phyloP scores from a whole-genome alignment of 371 early-diverging fungal genomes.

The Parasitella parasitica region DNA sequence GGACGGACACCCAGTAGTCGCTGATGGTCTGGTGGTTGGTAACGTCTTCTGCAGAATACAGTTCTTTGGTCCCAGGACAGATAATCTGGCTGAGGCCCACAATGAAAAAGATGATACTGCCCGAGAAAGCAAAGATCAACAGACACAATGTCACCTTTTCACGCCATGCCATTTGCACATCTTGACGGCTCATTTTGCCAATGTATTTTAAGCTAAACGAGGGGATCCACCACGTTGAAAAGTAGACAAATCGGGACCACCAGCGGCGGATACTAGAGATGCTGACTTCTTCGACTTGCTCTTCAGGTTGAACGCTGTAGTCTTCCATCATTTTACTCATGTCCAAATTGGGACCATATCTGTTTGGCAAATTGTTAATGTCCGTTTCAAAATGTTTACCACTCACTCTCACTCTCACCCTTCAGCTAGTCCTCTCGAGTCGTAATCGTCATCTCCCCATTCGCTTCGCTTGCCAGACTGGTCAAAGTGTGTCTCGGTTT shows the following conservation, averaged over 20 bases:
- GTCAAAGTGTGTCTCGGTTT: slow-evolving; percentile 21
- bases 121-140: slow-evolving; percentile 61
- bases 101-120: slow-evolving; percentile 55
- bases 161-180: slow-evolving; percentile 92
- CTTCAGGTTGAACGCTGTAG: slow-evolving; percentile 29
- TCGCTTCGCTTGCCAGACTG: slow-evolving; percentile 30
- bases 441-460: slow-evolving; percentile 29
- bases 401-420: slow-evolving; percentile 13
- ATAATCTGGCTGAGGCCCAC: slow-evolving; percentile 55
- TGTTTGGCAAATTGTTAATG: background rate
- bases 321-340: slow-evolving; percentile 51
- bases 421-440: slow-evolving; percentile 29
- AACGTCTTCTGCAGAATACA: slow-evolving; percentile 51
- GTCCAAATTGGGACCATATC: slow-evolving; percentile 43
- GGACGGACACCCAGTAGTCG: slow-evolving; percentile 58
- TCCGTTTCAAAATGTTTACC: background rate
- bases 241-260: slow-evolving; percentile 73
- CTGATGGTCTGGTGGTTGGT: slow-evolving; percentile 45
- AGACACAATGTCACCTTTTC: slow-evolving; percentile 86
- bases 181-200: slow-evolving; percentile 82
- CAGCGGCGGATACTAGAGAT: slow-evolving; percentile 59
- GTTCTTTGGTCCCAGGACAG: slow-evolving; percentile 54
- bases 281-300: slow-evolving; percentile 51
- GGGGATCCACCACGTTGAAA: slow-evolving; percentile 80
- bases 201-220: slow-evolving; percentile 52